Evolutionary conservation across 176 grass and related monocot genomes (phyloP).

Genomic region (Juncus inflexus): DNA sequence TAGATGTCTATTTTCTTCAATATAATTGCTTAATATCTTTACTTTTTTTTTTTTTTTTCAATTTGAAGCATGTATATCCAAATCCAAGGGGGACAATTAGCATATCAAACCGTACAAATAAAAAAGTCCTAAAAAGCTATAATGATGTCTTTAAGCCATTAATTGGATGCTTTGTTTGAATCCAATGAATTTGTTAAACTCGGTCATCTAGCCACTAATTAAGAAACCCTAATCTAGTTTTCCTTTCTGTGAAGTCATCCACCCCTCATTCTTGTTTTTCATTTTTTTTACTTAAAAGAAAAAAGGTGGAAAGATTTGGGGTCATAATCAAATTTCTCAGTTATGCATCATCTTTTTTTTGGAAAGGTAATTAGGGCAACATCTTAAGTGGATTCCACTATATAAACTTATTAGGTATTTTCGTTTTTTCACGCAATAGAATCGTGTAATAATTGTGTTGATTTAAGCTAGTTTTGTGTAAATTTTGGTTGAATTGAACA

Average conservation of each 20-base stretch:
- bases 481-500: background rate
- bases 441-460: background rate
- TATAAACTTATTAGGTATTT: slow-evolving; percentile 16
- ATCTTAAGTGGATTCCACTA: slow-evolving; percentile 10
- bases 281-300: slow-evolving; percentile 8
- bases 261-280: background rate
- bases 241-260: slow-evolving; percentile 1
- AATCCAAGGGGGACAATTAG: slow-evolving; percentile 10
- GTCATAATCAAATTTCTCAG: slow-evolving; percentile 1
- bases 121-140: slow-evolving; percentile 1
- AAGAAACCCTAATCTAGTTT: slow-evolving; percentile 6
- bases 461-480: background rate
- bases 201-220: background rate
- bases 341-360: background rate
- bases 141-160: slow-evolving; percentile 23
- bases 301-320: slow-evolving; percentile 16
- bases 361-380: too few relatives aligned
- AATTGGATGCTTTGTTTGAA: slow-evolving; percentile 20
- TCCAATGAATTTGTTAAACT: slow-evolving; percentile 20
- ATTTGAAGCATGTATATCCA: slow-evolving; percentile 13
- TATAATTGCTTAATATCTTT: slow-evolving; percentile 13
- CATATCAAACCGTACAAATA: slow-evolving; percentile 15
- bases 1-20: background rate
- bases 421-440: background rate
- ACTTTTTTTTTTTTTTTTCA: background rate